A percentile compares a stretch with the other conserved stretches of the same genome.
Evolutionary conservation across 1,139 yeast genomes (phyloP).

Genomic region (Yamadazyma sp.): DNA sequence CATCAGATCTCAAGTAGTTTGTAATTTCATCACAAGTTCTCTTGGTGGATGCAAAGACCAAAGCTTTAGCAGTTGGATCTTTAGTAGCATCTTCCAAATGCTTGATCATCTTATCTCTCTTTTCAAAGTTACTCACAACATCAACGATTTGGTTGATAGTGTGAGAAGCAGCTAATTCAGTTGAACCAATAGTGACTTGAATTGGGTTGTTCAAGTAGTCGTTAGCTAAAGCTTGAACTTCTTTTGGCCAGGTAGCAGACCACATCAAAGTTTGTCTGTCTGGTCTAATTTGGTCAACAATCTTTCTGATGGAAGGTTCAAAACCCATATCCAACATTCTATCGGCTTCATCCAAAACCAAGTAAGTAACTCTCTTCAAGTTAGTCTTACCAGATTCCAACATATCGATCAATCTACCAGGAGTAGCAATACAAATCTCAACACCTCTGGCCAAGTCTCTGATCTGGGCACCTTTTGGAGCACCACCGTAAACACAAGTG

Average conservation of each 20-base stretch:
- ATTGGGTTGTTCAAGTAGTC: conserved; percentile 91
- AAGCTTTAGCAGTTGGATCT: conserved; percentile 72
- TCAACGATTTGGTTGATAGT: conserved; percentile 93
- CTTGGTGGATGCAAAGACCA: conserved; percentile 92
- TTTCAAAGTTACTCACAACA: conserved; percentile 87
- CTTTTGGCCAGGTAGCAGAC: conserved; percentile 99
- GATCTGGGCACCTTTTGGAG: conserved; percentile 95
- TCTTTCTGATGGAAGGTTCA: conserved; percentile 94
- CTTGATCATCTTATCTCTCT: conserved; percentile 83
- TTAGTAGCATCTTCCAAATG: conserved; percentile 84
- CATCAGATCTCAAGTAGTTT: conserved; percentile 87
- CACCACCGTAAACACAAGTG: conserved; percentile 99
- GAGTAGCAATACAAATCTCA: conserved; percentile 94
- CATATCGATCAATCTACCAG: conserved; percentile 98
- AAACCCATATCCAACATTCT: conserved; percentile 97
- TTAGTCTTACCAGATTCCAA: conserved; percentile 93
- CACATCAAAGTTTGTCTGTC: conserved; percentile 98
- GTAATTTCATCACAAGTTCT: conserved; percentile 97
- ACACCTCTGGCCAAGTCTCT: conserved; percentile 94
- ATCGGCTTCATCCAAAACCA: conserved; percentile 95
- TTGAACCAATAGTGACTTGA: conserved; percentile 94
- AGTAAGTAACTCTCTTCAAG: conserved; percentile 77
- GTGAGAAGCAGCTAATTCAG: conserved; percentile 95
- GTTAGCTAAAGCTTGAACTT: conserved; percentile 86
- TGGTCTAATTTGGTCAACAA: conserved; percentile 93